These are phyloP conservation scores for Gracilaria caudata DNA, from an alignment of 23 red algal species.

Conservation along the genomic window DNA sequence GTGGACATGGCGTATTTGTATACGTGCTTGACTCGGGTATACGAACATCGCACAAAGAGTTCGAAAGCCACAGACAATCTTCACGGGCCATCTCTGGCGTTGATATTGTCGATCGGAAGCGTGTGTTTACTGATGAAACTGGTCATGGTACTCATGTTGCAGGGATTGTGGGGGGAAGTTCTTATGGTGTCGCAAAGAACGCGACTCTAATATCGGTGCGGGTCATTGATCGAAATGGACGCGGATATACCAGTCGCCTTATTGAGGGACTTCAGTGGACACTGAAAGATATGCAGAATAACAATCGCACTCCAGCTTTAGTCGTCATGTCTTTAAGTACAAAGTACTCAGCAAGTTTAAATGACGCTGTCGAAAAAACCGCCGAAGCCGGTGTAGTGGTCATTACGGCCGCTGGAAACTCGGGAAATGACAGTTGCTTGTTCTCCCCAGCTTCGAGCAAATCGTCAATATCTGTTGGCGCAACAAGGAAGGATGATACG, in stretches of 20 bases:
- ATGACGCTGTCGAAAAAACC: slow-evolving; percentile 24
- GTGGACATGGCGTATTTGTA: slow-evolving; percentile 57
- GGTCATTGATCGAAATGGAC: slow-evolving; percentile 54
- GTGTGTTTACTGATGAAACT: slow-evolving; percentile 56
- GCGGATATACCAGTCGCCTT: slow-evolving; percentile 37
- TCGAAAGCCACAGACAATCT: slow-evolving; percentile 2
- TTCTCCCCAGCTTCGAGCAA: slow-evolving; percentile 60
- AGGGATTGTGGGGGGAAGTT: slow-evolving; percentile 44
- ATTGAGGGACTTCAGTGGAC: slow-evolving; percentile 49
- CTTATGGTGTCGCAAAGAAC: slow-evolving; percentile 59
- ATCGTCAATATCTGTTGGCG: slow-evolving; percentile 51
- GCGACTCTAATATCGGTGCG: slow-evolving; percentile 64
- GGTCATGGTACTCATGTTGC: slow-evolving; percentile 87
- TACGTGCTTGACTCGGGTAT: slow-evolving; percentile 80
- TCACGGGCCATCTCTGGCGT: slow-evolving; percentile 38
- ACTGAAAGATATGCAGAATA: slow-evolving; percentile 19
- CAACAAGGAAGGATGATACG: slow-evolving; percentile 34
- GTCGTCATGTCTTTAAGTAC: slow-evolving; percentile 58
- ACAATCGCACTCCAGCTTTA: slow-evolving; percentile 50
- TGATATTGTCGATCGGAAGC: slow-evolving; percentile 60
- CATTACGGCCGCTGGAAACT: slow-evolving; percentile 67
- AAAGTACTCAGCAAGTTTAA: slow-evolving; percentile 28
- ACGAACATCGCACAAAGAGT: slow-evolving; percentile 55
- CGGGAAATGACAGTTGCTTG: slow-evolving; percentile 40
- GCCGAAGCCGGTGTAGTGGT: slow-evolving; percentile 17